Base-by-base conservation (phyloP, 2,329 filamentous ascomycete genomes). In the Myriosclerotinia duriaeana region DNA sequence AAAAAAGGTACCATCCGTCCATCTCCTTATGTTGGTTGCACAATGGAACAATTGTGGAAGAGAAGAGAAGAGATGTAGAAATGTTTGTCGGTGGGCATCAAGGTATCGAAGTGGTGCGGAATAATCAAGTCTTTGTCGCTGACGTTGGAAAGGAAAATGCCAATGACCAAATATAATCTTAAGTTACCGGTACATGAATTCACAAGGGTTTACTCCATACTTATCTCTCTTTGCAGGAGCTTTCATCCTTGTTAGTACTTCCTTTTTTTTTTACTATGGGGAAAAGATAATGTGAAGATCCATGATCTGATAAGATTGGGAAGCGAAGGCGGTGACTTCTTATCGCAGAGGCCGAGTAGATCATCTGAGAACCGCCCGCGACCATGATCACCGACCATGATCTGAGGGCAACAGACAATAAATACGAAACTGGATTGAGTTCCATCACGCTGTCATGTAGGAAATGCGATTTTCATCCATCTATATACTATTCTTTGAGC, bases 211-310 rank as follows among this genome's bases (percentile, higher is more conserved):
- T 44, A 59, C 11, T 46, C 56, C 26, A 20, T 11, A n/a, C n/a
- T n/a, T n/a, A 34, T 6, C 30, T 34, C 30, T 34, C 44, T 50
- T 50, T 60, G 44, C 44, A 50, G 44, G 44, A 60, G 58, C 58
- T 60, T 60, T 38, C 30, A 60, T 60, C 58, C 58, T 60, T 60
- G 44, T 22, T 20, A 30, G 26, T 50, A 50, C 26, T 52, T 50
- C n/a, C 20, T 48, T 34, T 36, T 44, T 46, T 48, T 36, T 6
- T 15, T n/a, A 34, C 15, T 26, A 34, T 30, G 15, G 38, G 9
- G 55, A 20, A 42, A 34, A 44, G 4, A 34, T 46, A 26, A 48
- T 50, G 30, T 50, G 3, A 26, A 26, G 26, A 26, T 26, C 26
- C 26, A 22, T 38, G 30, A 15, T 50, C 20, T 50, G 44, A 60